Evolutionary conservation across 2,329 filamentous ascomycete genomes (phyloP), one percentile per base, ranked within the genome.

Genomic region (Monosporascus sp.): DNA sequence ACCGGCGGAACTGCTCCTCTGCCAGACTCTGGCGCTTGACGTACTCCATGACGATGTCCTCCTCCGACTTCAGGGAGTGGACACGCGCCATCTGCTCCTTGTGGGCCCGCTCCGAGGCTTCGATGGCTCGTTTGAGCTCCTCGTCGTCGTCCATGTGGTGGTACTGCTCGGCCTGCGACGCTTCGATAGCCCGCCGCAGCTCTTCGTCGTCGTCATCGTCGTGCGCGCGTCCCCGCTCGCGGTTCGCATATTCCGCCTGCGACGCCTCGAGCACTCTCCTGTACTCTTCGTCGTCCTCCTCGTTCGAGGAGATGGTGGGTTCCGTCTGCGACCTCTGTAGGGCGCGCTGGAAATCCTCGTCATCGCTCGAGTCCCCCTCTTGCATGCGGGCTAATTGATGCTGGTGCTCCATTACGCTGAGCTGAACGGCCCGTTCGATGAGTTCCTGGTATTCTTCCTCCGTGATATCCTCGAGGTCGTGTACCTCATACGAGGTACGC

Each of bases 11-110:
- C 65, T 85, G 77, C 59, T 85, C 85, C 70, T 93, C 89, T 0
- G 81, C 77, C 43, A 90, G 66, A 67, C 87, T 91, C 73, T 91
- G 87, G 73, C 85, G 87, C 76, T 87, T 88, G 41, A 91, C 79
- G 68, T 90, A 91, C 62, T 91, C 87, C 66, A 92, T 69, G 8
- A 91, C 82, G 54, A 88, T 83, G 52, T 90, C 82, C 65, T 92
- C 87, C 64, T 91, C 88, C 0, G 77, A 81, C 63, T 71, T 76
- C 51, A 73, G 67, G 38, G 66, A 71, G 48, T 69, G 67, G 37
- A 75, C 70, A 4, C 73, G 70, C 44, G 71, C 69, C 59, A 76
- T 61, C 51, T 79, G 69, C 36, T 75, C 68, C 50, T 69, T 68
- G 24, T 80, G 76, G 14, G 71, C 73, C 7, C 70, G 69, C 59